Evolutionary conservation across 2,329 filamentous ascomycete genomes (phyloP), one percentile per base, ranked within the genome.

Genomic region (Neonectria magnoliae): DNA sequence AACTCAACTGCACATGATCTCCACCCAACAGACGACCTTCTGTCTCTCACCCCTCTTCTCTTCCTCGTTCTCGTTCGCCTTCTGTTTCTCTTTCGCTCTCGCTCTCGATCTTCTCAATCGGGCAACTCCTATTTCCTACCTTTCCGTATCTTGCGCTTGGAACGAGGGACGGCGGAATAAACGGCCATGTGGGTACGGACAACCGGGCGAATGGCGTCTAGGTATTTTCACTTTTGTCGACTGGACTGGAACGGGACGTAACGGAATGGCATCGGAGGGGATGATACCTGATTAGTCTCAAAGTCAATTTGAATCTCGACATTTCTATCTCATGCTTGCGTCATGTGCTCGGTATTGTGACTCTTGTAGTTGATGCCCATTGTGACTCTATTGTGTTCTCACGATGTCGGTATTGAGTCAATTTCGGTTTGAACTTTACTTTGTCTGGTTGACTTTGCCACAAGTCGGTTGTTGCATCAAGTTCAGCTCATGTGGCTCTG

Each of bases 121-220:
- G n/a, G 18, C 29, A 31, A 25, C 25, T 20, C 27, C 8, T n/a
- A 33, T 13, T 33, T 31, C n/a, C 27, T 33, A 51, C 48, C 31
- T 33, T 36, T 51, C 27, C 27, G 29, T 33, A 29, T 10, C n/a
- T 51, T 51, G 11, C n/a, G 47, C 29, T 51, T 29, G 27, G 47
- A 51, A 51, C 48, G n/a, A 51, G 48, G 48, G 29, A 51, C 27
- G 14, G 5, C 5, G 25, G 18, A 11, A 31, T 18, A 51, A 31
- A 51, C 48, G 29, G n/a, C 47, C 16, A 31, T 50, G 47, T 18
- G 48, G 47, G 47, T n/a, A 33, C 9, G 5, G n/a, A 36, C 10
- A 31, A 42, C 38, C 10, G n/a, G 48, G 48, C 48, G 48, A 51
- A 51, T 33, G 48, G 48, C n/a, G 48, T 51, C 29, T 51, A 33